phyloP scores from a whole-genome alignment of 345 rosid genomes.

The Ceriops tagal region DNA sequence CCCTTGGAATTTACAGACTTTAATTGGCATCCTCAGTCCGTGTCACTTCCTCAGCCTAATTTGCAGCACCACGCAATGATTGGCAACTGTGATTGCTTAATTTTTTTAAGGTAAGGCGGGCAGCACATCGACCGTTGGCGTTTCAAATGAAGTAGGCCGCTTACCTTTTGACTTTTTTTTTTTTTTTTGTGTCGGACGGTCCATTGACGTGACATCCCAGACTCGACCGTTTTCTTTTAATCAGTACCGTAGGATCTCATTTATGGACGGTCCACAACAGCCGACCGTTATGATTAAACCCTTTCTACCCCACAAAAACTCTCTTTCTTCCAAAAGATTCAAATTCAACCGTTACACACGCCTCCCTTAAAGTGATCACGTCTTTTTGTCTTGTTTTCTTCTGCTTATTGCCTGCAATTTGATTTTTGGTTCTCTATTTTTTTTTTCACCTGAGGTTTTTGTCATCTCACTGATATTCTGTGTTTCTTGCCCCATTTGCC shows the following conservation, averaged over 20 bases:
- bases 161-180: constrained; percentile 6
- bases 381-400: neutral
- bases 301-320: neutral
- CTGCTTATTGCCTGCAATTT: neutral
- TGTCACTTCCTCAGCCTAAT: too few species aligned
- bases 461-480: too few species aligned
- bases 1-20: too few species aligned
- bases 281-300: constrained; percentile 46
- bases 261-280: constrained; percentile 32
- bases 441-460: too few species aligned
- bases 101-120: too few species aligned
- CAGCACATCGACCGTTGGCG: too few species aligned
- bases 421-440: too few species aligned
- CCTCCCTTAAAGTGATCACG: neutral
- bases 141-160: neutral
- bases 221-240: constrained; percentile 44
- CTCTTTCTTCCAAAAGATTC: constrained; percentile 2
- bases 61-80: too few species aligned
- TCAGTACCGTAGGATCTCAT: constrained; percentile 28
- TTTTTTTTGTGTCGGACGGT: neutral
- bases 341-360: constrained; percentile 12
- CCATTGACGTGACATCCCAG: constrained; percentile 1
- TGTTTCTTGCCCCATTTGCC: neutral
- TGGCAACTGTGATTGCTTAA: too few species aligned
- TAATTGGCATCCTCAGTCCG: too few species aligned